Conservation (phyloP, 768 basidiomycete species). For the Pisolithus marmoratus region DNA sequence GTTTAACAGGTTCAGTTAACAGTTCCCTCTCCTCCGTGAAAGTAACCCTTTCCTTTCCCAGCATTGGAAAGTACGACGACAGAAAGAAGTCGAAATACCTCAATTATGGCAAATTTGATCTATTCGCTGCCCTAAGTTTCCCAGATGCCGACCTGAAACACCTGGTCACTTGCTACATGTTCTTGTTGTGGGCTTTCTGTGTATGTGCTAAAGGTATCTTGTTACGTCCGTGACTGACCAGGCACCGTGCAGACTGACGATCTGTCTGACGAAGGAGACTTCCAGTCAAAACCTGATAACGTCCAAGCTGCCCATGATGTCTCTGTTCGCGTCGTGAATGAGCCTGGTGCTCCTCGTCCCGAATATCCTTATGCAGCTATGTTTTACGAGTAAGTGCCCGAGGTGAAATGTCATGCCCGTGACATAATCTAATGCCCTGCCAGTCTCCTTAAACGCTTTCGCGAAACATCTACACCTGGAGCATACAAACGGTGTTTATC, state of each 20-base stretch:
- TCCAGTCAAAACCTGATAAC: conserved; percentile 30
- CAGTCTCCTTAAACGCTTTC: conserved; percentile 30
- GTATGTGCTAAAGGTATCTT: conserved; percentile 12
- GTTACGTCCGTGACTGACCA: conserved; percentile 2
- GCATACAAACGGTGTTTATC: conserved; percentile 28
- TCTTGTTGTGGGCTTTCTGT: conserved; percentile 36
- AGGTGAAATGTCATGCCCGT: conserved; percentile 1
- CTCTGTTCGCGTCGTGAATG: conserved; percentile 23
- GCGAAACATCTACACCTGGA: conserved; percentile 31
- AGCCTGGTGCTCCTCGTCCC: conserved; percentile 25
- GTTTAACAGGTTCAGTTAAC: conserved; percentile 24
- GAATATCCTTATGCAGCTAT: conserved; percentile 34
- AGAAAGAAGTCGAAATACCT: conserved; percentile 30
- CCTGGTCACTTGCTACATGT: conserved; percentile 31
- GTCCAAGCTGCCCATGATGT: conserved; percentile 29
- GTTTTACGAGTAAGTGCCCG: conserved; percentile 31
- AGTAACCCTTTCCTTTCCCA: conserved; percentile 1
- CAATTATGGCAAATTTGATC: conserved; percentile 34
- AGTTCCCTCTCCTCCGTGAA: neutral
- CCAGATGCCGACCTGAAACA: conserved; percentile 32
- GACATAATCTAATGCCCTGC: conserved; percentile 1
- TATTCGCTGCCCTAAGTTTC: conserved; percentile 34
- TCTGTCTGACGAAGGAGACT: conserved; percentile 31
- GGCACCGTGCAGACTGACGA: conserved; percentile 27
- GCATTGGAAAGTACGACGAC: conserved; percentile 30